Base-by-base conservation (phyloP, 257 asterid species). In the Lavandula angustifolia region DNA sequence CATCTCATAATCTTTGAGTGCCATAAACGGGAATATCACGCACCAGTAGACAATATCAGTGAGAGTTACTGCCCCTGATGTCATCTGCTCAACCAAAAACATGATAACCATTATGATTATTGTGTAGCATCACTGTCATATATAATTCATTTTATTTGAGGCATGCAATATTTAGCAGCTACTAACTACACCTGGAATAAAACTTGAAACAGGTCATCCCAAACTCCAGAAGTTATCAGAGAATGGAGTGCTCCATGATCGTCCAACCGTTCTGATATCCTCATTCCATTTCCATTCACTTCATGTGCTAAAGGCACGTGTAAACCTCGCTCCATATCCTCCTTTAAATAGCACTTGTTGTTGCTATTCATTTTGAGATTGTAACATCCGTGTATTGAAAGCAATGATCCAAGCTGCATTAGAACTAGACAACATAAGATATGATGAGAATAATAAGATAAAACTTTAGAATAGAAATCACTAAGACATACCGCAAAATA, bases 11-110 rank as follows among this genome's bases (percentile, higher is more conserved):
- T 92, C 89, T 78, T 64, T 77, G 69, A 92, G 87, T 22, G 75
- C 78, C 67, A 90, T 78, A 63, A 88, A 88, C 17, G 98, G 98
- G 79, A 80, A 85, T 65, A 89, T 89, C 52, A 92, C 74, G 29
- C 63, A 57, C 99, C 99, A 89, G 76, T 92, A 92, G 54, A 92
- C 78, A 58, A 50, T 1, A 75, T 89, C 96, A 1, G 99, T 87
- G 72, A 92, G 78, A 77, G 86, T 78, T 65, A 85, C 97, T 3
- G 99, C 90, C 62, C 99, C 97, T 32, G 96, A 96, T 50, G 92
- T 82, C 85, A 85, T 80, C 99, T 92, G 92, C 75, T 52, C 60
- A 56, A 50, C 51, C 67, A 72, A 62, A 75, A 73, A 54, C 47
- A 38, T 29, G 66, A 71, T 73, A 59, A 76, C 42, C 57, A 14